Conservation (phyloP, 495 filamentous ascomycete species). For the Lindgomyces ingoldianus region DNA sequence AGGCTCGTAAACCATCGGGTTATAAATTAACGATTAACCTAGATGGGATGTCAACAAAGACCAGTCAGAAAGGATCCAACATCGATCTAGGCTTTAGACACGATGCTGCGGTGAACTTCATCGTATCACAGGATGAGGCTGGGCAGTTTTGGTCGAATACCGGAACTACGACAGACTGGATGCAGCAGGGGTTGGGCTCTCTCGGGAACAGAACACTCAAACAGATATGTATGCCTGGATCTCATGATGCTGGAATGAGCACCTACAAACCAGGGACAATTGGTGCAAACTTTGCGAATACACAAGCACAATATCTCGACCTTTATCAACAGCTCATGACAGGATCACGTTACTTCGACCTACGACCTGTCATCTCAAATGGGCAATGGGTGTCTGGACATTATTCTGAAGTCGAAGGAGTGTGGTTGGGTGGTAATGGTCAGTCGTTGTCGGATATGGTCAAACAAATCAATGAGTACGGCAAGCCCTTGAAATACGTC, state of each 20-base stretch:
- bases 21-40: slow-evolving; percentile 25
- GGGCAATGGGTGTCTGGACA: slow-evolving; percentile 36
- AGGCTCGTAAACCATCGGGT: slow-evolving; percentile 18
- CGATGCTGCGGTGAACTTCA: slow-evolving; percentile 31
- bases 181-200: slow-evolving; percentile 34
- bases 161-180: slow-evolving; percentile 30
- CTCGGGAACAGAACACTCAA: slow-evolving; percentile 31
- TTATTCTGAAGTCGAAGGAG: slow-evolving; percentile 31
- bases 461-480: slow-evolving; percentile 31
- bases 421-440: slow-evolving; percentile 36
- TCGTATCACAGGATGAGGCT: slow-evolving; percentile 34
- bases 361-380: slow-evolving; percentile 34
- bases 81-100: slow-evolving; percentile 35
- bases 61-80: slow-evolving; percentile 14
- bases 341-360: slow-evolving; percentile 35
- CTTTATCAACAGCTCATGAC: slow-evolving; percentile 26
- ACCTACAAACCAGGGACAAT: slow-evolving; percentile 23
- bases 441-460: slow-evolving; percentile 33
- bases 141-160: slow-evolving; percentile 29
- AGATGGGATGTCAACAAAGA: slow-evolving; percentile 24
- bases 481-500: too few relatives aligned
- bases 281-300: slow-evolving; percentile 32
- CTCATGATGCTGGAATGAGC: slow-evolving; percentile 37
- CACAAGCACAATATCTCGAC: slow-evolving; percentile 33
- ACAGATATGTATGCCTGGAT: slow-evolving; percentile 35